Conservation (phyloP, 805 yeast species). For the Candida insectorum region DNA sequence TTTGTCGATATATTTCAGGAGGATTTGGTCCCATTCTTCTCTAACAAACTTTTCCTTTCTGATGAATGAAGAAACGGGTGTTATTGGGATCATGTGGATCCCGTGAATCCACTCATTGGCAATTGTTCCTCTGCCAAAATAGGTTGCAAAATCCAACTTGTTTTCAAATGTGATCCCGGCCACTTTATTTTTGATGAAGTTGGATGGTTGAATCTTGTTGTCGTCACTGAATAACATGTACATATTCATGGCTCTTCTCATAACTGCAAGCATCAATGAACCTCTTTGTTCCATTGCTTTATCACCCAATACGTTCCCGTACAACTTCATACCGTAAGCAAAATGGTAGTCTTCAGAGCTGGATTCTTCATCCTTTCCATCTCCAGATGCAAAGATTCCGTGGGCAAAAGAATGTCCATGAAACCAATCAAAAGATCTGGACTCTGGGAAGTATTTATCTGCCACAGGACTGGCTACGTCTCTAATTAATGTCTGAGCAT, state of each 20-base stretch:
- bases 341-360: slow-evolving; percentile 74
- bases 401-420: slow-evolving; percentile 80
- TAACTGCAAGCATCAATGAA: slow-evolving; percentile 57
- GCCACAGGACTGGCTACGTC: slow-evolving; percentile 62
- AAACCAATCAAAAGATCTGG: slow-evolving; percentile 70
- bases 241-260: slow-evolving; percentile 50
- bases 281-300: slow-evolving; percentile 50
- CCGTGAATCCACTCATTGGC: slow-evolving; percentile 68
- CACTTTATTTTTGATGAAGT: slow-evolving; percentile 60
- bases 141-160: slow-evolving; percentile 70
- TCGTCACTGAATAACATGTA: slow-evolving; percentile 54
- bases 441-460: slow-evolving; percentile 62
- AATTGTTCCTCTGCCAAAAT: slow-evolving; percentile 62
- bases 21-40: slow-evolving; percentile 61
- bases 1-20: slow-evolving; percentile 41
- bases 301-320: slow-evolving; percentile 58
- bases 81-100: slow-evolving; percentile 73
- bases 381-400: slow-evolving; percentile 66
- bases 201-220: slow-evolving; percentile 53
- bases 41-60: slow-evolving; percentile 51
- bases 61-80: slow-evolving; percentile 62
- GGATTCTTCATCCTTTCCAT: slow-evolving; percentile 76
- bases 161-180: slow-evolving; percentile 74
- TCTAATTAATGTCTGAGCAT: slow-evolving; percentile 59
- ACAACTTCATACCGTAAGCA: slow-evolving; percentile 63